Base-by-base conservation (phyloP, 805 yeast species). In the Sugiyamaella smithiae region DNA sequence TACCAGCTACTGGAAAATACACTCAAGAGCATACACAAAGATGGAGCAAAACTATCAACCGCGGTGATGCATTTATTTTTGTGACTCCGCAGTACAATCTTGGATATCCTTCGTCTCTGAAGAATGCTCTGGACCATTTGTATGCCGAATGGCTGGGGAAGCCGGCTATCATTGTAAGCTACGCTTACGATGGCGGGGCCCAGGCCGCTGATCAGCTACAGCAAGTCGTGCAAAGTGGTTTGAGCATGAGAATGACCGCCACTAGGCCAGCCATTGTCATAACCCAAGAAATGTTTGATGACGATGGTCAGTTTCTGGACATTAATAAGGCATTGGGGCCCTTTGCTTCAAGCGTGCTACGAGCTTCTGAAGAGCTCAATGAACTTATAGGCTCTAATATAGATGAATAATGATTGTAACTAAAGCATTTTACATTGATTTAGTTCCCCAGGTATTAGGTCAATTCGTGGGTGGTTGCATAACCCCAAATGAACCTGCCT, bases 71-170 rank as follows among this genome's bases (percentile, higher is more conserved):
- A 2, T 59, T 61, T 48, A 56, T 70, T n/a, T 60, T 70, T 45
- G 65, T 70, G 8, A 48, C 67, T 9, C 73, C 74, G 9, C 66
- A 68, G 48, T 70, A 70, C 56, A 71, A 70, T 46, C 56, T 66
- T 57, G 65, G 71, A 4, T 62, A 60, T 43, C 72, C 74, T 8
- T 72, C 70, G 1, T 60, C 56, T n/a, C 56, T 70, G 41, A 70
- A 71, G 54, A 67, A 67, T 45, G 70, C 72, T 5, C 46, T 71
- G 16, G 74, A 71, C 50, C 62, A 61, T 36, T 54, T 70, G 26
- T 68, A 36, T 43, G 33, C 54, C 25, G 73, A 69, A 52, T 69
- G 71, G 71, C 32, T 22, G 12, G 60, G 56, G 11, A 68, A 69
- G 50, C 67, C 71, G 1, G 64, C 63, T 2, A 57, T 58, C 36